Conservation (phyloP, 2,329 filamentous ascomycete genomes). For the Ophiostoma ips region DNA sequence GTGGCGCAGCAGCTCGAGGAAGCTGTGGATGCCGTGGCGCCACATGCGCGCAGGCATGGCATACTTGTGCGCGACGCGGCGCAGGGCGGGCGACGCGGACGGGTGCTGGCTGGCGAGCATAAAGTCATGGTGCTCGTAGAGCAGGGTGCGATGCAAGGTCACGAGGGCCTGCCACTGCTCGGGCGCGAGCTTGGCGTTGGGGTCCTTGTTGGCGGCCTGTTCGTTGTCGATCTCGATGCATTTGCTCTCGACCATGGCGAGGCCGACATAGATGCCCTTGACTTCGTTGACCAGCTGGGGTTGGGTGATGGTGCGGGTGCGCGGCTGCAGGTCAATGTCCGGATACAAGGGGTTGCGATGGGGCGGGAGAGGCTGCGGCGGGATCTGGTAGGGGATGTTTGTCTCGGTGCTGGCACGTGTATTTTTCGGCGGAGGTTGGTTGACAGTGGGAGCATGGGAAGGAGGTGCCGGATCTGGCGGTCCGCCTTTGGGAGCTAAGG, state of each 20-base stretch:
- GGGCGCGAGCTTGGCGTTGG: slow-evolving; percentile 33
- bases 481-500: too few species aligned
- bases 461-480: too few species aligned
- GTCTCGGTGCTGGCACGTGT: background rate
- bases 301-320: slow-evolving; percentile 57
- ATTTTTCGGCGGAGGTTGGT: too few species aligned
- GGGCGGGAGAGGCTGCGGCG: background rate
- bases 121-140: slow-evolving; percentile 77
- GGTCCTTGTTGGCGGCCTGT: slow-evolving; percentile 29
- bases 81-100: slow-evolving; percentile 53
- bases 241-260: slow-evolving; percentile 77
- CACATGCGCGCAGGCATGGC: slow-evolving; percentile 91
- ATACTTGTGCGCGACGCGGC: slow-evolving; percentile 62
- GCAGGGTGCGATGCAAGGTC: slow-evolving; percentile 61
- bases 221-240: slow-evolving; percentile 71
- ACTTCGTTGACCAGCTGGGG: slow-evolving; percentile 71
- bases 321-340: slow-evolving; percentile 32
- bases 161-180: slow-evolving; percentile 80
- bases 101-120: slow-evolving; percentile 82
- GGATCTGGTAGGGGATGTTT: background rate
- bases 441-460: too few species aligned
- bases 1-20: slow-evolving; percentile 63
- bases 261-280: slow-evolving; percentile 66
- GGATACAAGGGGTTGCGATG: background rate
- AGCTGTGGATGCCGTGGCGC: slow-evolving; percentile 80